Percentiles rank a stretch among this genome's conserved stretches.
phyloP scores from a whole-genome alignment of 345 rosid species.

The Combretum micranthum region DNA sequence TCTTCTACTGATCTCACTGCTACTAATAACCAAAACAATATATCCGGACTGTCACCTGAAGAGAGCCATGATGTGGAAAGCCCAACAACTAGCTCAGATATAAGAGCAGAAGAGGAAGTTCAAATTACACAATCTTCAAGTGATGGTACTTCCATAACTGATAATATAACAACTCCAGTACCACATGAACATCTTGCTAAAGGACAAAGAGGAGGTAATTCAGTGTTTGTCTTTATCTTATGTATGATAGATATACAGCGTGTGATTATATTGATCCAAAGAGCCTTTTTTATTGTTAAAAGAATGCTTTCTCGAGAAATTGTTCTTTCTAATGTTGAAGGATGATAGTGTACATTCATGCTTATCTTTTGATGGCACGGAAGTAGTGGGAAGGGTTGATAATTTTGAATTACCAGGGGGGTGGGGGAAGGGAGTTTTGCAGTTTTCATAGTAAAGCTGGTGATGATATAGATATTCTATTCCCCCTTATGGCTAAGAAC shows the following conservation, averaged over 20 bases:
- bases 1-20: conserved; percentile 10
- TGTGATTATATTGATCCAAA: conserved; percentile 8
- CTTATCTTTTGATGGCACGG: too few species aligned
- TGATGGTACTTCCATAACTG: conserved; percentile 19
- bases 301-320: too few species aligned
- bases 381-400: too few species aligned
- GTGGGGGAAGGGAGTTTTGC: conserved; percentile 9
- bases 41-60: conserved; percentile 22
- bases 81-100: conserved; percentile 23
- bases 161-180: conserved; percentile 17
- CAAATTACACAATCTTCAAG: conserved; percentile 14
- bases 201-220: conserved; percentile 36
- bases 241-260: background rate
- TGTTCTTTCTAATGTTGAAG: too few species aligned
- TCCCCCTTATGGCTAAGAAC: background rate
- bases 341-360: too few species aligned
- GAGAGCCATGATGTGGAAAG: conserved; percentile 20
- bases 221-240: background rate
- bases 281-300: too few species aligned
- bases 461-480: background rate
- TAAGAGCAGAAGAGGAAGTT: conserved; percentile 29
- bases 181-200: conserved; percentile 10
- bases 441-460: too few species aligned
- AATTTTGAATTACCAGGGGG: background rate
- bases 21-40: conserved; percentile 23